A percentile compares a stretch with the other conserved stretches of the same genome.
Conservation (phyloP, 73 alveolate species). For the Effrenium voratum region DNA sequence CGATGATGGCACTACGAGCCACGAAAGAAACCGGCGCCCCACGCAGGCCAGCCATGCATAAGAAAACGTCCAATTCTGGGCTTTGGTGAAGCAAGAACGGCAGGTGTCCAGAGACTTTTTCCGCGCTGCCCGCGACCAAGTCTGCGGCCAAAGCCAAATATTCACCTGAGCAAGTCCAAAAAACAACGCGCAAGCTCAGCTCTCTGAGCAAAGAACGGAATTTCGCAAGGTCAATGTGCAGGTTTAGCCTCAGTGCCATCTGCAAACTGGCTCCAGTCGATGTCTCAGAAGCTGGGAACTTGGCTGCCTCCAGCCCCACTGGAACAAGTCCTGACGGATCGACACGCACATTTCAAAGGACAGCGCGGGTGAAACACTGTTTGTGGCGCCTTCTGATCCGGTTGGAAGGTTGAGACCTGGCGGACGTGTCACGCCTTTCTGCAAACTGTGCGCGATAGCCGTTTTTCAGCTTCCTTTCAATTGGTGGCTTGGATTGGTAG, state of each 20-base stretch:
- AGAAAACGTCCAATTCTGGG: not conserved
- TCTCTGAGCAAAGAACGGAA: not conserved
- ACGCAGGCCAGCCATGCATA: not conserved
- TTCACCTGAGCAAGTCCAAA: slow-evolving; percentile 20
- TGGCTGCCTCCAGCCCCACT: slow-evolving; percentile 92
- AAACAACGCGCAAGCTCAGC: not conserved
- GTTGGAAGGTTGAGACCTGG: slow-evolving; percentile 28
- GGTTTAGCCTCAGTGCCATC: slow-evolving; percentile 23
- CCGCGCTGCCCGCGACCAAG: not conserved
- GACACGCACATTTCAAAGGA: not conserved
- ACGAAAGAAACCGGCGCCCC: not conserved
- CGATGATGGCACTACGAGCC: slow-evolving; percentile 75
- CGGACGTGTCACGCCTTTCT: too few species aligned
- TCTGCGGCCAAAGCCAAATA: slow-evolving; percentile 56
- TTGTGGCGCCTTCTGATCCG: slow-evolving; percentile 13
- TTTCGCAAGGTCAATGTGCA: slow-evolving; percentile 57
- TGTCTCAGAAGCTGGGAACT: not conserved
- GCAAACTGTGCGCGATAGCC: too few species aligned
- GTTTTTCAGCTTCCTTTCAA: too few species aligned
- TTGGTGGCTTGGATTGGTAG: too few species aligned
- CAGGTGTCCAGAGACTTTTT: not conserved
- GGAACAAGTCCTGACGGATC: slow-evolving; percentile 34
- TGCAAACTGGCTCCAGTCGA: not conserved
- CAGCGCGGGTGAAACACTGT: not conserved
- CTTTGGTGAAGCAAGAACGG: not conserved